A percentile compares a stretch with the other conserved stretches of the same genome.
Evolutionary conservation across 1,284 basidiomycete genomes (phyloP).

Genomic region (Phellopilus nigrolimitatus): DNA sequence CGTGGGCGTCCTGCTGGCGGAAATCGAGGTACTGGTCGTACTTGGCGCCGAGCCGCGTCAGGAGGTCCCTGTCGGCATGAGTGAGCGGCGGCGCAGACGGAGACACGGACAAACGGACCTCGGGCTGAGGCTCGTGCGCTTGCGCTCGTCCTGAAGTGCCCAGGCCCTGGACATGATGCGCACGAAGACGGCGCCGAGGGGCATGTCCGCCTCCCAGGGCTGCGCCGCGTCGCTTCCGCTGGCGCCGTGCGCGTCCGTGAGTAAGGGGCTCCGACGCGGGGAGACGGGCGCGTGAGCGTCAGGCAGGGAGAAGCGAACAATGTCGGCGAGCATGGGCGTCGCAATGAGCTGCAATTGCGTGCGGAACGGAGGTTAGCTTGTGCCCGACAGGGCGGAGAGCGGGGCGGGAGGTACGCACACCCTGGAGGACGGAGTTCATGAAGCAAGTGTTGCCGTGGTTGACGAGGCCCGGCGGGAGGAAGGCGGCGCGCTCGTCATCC

Average conservation of each 20-base stretch:
- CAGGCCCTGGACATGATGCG: slow-evolving; percentile 52
- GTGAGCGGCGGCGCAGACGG: too few relatives aligned
- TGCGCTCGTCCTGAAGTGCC: slow-evolving; percentile 47
- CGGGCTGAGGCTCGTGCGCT: slow-evolving; percentile 54
- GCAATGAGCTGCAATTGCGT: slow-evolving; percentile 50
- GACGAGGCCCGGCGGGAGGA: slow-evolving; percentile 68
- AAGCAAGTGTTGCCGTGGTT: slow-evolving; percentile 93
- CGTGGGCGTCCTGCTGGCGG: slow-evolving; percentile 92
- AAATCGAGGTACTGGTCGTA: slow-evolving; percentile 92
- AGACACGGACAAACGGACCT: slow-evolving; percentile 41
- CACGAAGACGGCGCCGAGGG: slow-evolving; percentile 28
- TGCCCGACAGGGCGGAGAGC: too few relatives aligned
- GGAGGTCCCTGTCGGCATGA: slow-evolving; percentile 40
- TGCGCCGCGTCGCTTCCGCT: slow-evolving; percentile 48
- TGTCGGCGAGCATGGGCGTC: slow-evolving; percentile 55
- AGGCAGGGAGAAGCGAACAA: slow-evolving; percentile 52
- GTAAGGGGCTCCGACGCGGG: slow-evolving; percentile 52
- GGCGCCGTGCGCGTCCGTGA: slow-evolving; percentile 60
- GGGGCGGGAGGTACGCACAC: slow-evolving; percentile 37
- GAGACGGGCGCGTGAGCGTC: slow-evolving; percentile 36
- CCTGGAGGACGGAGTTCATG: slow-evolving; percentile 85
- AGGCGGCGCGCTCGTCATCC: slow-evolving; percentile 52
- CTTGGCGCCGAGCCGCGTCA: slow-evolving; percentile 72
- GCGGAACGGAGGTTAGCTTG: slow-evolving; percentile 12
- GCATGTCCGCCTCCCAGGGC: slow-evolving; percentile 52